These are phyloP conservation scores for Microdochium trichocladiopsis DNA, from an alignment of 2,329 filamentous ascomycete genomes.

Conservation along the genomic window DNA sequence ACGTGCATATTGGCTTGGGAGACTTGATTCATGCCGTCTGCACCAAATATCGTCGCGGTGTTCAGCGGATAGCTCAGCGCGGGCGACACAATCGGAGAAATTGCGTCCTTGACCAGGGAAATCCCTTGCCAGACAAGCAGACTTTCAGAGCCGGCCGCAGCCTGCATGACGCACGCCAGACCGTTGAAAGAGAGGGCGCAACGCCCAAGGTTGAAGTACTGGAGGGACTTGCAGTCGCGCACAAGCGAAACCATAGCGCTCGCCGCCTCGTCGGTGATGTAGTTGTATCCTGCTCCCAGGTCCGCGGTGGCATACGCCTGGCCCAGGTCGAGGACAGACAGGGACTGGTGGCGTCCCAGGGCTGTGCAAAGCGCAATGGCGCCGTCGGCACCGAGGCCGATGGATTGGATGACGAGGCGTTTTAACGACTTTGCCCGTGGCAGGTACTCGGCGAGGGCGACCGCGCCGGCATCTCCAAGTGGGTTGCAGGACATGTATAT, in stretches of 20 bases:
- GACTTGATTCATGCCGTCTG: not conserved
- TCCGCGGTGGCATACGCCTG: slow-evolving; percentile 40
- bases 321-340: slow-evolving; percentile 33
- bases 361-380: slow-evolving; percentile 28
- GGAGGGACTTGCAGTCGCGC: slow-evolving; percentile 19
- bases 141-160: not conserved
- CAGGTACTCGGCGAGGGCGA: slow-evolving; percentile 21
- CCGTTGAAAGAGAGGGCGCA: slow-evolving; percentile 19
- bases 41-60: not conserved
- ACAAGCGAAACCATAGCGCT: slow-evolving; percentile 25
- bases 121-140: not conserved
- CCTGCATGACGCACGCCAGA: not conserved
- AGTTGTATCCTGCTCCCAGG: slow-evolving; percentile 38
- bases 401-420: slow-evolving; percentile 33
- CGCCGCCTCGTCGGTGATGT: slow-evolving; percentile 29
- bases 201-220: slow-evolving; percentile 34
- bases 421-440: slow-evolving; percentile 22
- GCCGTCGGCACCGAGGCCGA: slow-evolving; percentile 32
- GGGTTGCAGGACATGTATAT: slow-evolving; percentile 30
- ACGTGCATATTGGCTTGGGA: not conserved
- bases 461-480: slow-evolving; percentile 22
- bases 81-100: not conserved
- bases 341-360: slow-evolving; percentile 22
- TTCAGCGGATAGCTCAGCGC: not conserved
- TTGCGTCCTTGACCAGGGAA: not conserved